A percentile compares a stretch with the other conserved stretches of the same genome.
Evolutionary conservation across 306 rosid species (phyloP).

Genomic region (Acmispon strigosus): DNA sequence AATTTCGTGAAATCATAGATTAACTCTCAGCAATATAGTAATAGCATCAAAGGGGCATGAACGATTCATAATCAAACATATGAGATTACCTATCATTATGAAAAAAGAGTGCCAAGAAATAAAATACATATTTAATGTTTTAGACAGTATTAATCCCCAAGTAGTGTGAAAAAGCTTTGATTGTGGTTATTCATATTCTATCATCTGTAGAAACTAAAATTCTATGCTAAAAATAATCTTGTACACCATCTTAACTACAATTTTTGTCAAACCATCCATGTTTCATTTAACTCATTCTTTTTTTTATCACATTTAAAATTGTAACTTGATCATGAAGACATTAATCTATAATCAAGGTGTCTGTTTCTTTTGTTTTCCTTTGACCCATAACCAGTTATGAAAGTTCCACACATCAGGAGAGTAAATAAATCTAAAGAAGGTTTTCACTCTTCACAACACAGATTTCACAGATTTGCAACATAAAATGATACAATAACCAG

Average conservation of each 20-base stretch:
- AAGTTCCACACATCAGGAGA: background rate
- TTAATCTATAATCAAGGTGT: background rate
- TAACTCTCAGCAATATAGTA: background rate
- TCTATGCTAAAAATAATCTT: background rate
- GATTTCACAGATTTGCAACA: conserved; percentile 4
- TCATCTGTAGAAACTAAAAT: background rate
- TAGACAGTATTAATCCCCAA: too few species aligned
- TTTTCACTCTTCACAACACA: background rate
- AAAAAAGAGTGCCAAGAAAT: background rate
- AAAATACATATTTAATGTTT: background rate
- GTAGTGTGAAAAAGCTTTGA: background rate
- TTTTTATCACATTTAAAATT: background rate
- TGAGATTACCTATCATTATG: background rate
- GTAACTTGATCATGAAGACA: background rate
- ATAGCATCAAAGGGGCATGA: background rate
- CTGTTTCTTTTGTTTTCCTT: too few species aligned
- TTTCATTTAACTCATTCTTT: background rate
- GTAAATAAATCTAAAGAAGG: background rate
- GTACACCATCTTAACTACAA: background rate
- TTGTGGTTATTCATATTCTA: background rate
- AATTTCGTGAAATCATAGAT: background rate
- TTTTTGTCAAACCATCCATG: background rate
- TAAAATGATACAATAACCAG: conserved; percentile 13
- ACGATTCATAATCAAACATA: background rate
- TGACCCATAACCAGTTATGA: background rate